phyloP scores from a whole-genome alignment of 305 asterid species.

The Fraxinus xanthoxyloides region DNA sequence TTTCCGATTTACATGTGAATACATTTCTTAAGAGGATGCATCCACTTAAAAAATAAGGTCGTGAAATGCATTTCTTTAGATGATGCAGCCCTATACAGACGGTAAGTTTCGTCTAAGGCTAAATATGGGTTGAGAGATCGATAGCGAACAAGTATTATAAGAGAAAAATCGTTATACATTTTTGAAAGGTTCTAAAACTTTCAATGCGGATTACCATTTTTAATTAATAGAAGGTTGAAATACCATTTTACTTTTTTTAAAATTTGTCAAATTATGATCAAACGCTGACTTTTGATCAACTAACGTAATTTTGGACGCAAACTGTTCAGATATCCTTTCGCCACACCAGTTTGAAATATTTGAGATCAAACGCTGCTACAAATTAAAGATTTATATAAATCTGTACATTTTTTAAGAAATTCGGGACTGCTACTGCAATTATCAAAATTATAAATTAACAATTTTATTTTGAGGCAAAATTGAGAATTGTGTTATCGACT shows the following conservation, averaged over 20 bases:
- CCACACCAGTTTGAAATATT: background rate
- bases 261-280: background rate
- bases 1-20: background rate
- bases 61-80: background rate
- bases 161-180: background rate
- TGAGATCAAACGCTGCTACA: background rate
- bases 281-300: background rate
- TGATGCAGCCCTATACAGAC: background rate
- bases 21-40: background rate
- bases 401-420: background rate
- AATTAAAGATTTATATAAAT: too few relatives aligned
- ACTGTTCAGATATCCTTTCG: too few relatives aligned
- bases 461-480: background rate
- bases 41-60: background rate
- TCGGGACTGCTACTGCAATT: background rate
- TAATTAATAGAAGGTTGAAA: too few relatives aligned
- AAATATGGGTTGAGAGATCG: background rate
- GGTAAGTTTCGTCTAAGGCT: background rate
- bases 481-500: background rate
- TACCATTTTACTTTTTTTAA: too few relatives aligned
- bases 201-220: too few relatives aligned
- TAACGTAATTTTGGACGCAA: background rate
- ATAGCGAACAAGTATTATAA: background rate
- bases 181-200: background rate
- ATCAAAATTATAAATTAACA: too few relatives aligned